These are phyloP conservation scores for Trypanosoma lewisi DNA, from an alignment of 208 protist species.

Conservation along the genomic window DNA sequence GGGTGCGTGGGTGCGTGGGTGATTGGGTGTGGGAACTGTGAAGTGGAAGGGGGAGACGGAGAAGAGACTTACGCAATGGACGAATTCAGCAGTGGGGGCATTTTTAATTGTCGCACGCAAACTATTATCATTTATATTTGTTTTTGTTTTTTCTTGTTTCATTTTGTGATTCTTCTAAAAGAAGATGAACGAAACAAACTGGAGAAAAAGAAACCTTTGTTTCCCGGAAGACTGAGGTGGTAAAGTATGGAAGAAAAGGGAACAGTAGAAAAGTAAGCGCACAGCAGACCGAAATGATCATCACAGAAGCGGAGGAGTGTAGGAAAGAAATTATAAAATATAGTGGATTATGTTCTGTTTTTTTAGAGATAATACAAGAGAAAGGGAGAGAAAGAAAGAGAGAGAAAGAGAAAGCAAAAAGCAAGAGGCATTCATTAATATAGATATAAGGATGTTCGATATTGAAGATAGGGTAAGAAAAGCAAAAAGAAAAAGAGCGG, in stretches of 20 bases:
- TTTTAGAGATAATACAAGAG: background rate
- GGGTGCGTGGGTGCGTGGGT: background rate
- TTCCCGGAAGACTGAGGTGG: background rate
- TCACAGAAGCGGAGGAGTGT: conserved; percentile 5
- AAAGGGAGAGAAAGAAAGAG: background rate
- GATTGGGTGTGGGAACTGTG: background rate
- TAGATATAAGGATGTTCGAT: too few relatives aligned
- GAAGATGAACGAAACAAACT: background rate
- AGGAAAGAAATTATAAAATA: background rate
- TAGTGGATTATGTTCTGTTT: background rate
- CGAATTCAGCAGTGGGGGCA: conserved; percentile 17
- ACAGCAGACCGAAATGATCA: conserved; percentile 12
- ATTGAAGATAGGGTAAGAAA: background rate
- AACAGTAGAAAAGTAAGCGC: background rate
- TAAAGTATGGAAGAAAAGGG: background rate
- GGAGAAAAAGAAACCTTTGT: background rate
- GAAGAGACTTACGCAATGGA: background rate
- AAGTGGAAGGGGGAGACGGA: background rate
- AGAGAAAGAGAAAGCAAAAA: background rate
- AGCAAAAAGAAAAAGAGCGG: background rate
- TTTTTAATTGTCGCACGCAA: conserved; percentile 16
- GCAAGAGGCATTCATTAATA: too few relatives aligned
- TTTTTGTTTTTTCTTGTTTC: background rate
- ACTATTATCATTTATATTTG: conserved; percentile 3
- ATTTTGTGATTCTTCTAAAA: background rate